phyloP scores from a whole-genome alignment of 495 filamentous ascomycete species.

The Penicillium malachiteum region DNA sequence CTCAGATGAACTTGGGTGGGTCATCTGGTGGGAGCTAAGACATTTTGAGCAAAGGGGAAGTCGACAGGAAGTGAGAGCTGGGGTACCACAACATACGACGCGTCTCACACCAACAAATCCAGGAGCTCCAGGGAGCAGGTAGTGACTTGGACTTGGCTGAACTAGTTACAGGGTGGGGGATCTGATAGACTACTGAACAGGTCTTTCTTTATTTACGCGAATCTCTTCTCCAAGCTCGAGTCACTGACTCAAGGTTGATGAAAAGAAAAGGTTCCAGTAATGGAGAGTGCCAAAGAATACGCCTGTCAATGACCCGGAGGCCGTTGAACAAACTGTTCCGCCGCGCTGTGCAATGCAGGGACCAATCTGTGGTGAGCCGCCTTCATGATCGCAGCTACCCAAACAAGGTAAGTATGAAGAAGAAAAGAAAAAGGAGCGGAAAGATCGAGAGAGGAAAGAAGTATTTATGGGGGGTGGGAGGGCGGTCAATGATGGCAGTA shows the following conservation, averaged over 20 bases:
- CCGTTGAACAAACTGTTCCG: conserved; percentile 63
- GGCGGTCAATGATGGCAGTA: not conserved
- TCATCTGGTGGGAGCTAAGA: too few relatives aligned
- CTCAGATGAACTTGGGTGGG: too few relatives aligned
- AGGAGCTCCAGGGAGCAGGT: too few relatives aligned
- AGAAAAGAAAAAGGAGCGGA: conserved; percentile 46
- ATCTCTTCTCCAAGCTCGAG: conserved; percentile 54
- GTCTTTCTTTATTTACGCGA: not conserved
- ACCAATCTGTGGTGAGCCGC: conserved; percentile 58
- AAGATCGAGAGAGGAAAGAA: conserved; percentile 7
- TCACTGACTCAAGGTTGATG: conserved; percentile 50
- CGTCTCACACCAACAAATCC: too few relatives aligned
- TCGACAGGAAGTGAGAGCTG: too few relatives aligned
- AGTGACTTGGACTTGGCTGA: too few relatives aligned
- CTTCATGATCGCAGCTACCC: conserved; percentile 61
- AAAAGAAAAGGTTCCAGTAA: conserved; percentile 52
- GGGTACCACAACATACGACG: too few relatives aligned
- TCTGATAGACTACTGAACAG: too few relatives aligned
- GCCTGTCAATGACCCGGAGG: conserved; percentile 69
- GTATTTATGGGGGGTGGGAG: conserved; percentile 27
- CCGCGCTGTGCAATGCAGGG: conserved; percentile 79
- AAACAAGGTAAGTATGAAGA: conserved; percentile 79
- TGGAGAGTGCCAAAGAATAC: conserved; percentile 69
- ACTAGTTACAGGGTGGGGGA: too few relatives aligned
- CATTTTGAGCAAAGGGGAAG: too few relatives aligned